Base-by-base conservation (phyloP, 2,329 filamentous ascomycete genomes). In the Parascedosporium putredinis region DNA sequence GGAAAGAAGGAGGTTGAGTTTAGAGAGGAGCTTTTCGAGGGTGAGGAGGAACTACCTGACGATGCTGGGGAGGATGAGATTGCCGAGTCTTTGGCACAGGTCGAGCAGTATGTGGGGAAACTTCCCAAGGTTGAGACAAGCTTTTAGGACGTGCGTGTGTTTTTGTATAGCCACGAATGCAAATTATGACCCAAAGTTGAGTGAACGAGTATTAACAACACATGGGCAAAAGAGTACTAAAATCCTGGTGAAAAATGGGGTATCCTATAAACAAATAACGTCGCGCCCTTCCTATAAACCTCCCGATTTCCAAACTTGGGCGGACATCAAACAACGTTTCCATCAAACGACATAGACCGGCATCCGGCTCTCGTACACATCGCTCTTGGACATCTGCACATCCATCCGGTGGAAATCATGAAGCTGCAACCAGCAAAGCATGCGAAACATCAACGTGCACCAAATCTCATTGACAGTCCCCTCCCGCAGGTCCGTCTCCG, bases 391-490 rank as follows among this genome's bases (percentile, higher is more conserved):
- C 2, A 74, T 59, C 8, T 45, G 43, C 5, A 45, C n/a, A 45
- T 45, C 27, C n/a, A 25, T 45, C 16, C 14, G 14, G 14, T 29
- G 31, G 48, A 79, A 79, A 55, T 79, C 74, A 55, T 80, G 75
- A 53, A 79, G 60, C 61, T 74, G 66, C 48, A 79, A 60, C 77
- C 75, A 79, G 57, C 75, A 78, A 22, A 79, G 64, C 76, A 79
- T 79, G 23, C 75, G 63, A 53, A 79, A 75, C 3, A 78, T 66
- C 16, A 79, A 61, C 6, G 70, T 72, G 55, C 73, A 74, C 75
- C 75, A 79, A n/a, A 77, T 68, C 6, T 69, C 65, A 40, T 68
- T 65, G 40, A 42, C 65, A 60, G n/a, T 20, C 43, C 6, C 16
- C 24, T 29, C 22, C 5, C 16, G 10, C 14, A 12, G 38, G 7